phyloP scores from a whole-genome alignment of 2,329 filamentous ascomycete genomes.

The Lachnellula subtilissima region DNA sequence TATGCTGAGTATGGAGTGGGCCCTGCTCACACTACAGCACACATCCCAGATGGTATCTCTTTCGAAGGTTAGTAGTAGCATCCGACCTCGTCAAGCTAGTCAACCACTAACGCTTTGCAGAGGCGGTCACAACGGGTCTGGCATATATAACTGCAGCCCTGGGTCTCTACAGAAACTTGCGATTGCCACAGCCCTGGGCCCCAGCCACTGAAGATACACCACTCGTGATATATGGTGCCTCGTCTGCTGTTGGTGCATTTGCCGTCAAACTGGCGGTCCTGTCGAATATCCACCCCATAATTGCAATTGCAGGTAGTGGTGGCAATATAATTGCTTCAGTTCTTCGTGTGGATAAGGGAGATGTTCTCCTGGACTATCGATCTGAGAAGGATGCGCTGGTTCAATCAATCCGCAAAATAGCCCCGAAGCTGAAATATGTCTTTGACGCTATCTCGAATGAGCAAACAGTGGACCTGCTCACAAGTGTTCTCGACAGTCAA shows the following conservation, averaged over 20 bases:
- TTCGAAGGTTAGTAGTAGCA: conserved; percentile 21
- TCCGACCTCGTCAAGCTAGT: background rate
- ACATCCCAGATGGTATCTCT: conserved; percentile 22
- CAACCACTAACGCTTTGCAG: conserved; percentile 23
- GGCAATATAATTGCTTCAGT: background rate
- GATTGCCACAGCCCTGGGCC: conserved; percentile 44
- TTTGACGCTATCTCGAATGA: background rate
- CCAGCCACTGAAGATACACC: conserved; percentile 13
- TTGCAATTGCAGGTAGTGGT: conserved; percentile 47
- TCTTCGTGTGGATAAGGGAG: background rate
- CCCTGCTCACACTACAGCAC: conserved; percentile 29
- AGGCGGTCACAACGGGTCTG: conserved; percentile 52
- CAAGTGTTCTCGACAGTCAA: background rate
- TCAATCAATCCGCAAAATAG: background rate
- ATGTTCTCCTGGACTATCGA: background rate
- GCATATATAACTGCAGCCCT: conserved; percentile 50
- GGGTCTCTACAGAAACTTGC: conserved; percentile 43
- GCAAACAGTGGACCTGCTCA: background rate
- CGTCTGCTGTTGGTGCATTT: conserved; percentile 49
- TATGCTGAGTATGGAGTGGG: conserved; percentile 31
- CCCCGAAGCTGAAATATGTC: background rate
- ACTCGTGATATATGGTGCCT: conserved; percentile 44
- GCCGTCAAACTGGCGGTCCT: conserved; percentile 43
- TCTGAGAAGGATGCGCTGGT: background rate
- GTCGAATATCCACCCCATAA: conserved; percentile 50